Evolutionary conservation across 2,329 filamentous ascomycete genomes (phyloP).

Genomic region (Orbilia blumenaviensis): DNA sequence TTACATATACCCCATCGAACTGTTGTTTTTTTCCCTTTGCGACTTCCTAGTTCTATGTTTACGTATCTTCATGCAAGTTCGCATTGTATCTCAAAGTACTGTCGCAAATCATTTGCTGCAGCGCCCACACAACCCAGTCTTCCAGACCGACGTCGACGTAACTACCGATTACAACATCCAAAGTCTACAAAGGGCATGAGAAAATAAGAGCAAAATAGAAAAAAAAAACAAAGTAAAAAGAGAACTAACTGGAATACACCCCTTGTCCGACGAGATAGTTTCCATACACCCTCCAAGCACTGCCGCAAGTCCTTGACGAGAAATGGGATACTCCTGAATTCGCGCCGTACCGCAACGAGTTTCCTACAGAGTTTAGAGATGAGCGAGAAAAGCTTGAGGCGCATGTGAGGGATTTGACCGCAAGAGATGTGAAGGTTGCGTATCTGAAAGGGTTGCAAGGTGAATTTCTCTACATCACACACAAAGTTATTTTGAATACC

Average conservation of each 20-base stretch:
- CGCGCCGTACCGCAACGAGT: constrained; percentile 73
- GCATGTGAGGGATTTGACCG: constrained; percentile 76
- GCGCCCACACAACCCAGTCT: neutral
- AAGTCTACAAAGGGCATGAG: neutral
- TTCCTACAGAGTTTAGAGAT: constrained; percentile 71
- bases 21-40: neutral
- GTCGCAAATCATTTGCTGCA: constrained; percentile 7
- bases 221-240: constrained; percentile 1
- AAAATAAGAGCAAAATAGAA: constrained; percentile 10
- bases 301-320: constrained; percentile 71
- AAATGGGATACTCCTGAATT: constrained; percentile 75
- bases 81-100: constrained; percentile 10
- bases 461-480: constrained; percentile 30
- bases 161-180: neutral
- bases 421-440: constrained; percentile 76
- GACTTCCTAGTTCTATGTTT: neutral
- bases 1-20: neutral
- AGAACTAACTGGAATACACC: constrained; percentile 38
- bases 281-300: constrained; percentile 75
- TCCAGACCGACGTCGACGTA: neutral
- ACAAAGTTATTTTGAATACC: neutral
- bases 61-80: constrained; percentile 11
- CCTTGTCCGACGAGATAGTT: constrained; percentile 67
- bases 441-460: constrained; percentile 82
- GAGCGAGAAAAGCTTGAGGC: constrained; percentile 70